Evolutionary conservation across 2,329 filamentous ascomycete species (phyloP).

Genomic region (Lecanoromycetidae sp.): DNA sequence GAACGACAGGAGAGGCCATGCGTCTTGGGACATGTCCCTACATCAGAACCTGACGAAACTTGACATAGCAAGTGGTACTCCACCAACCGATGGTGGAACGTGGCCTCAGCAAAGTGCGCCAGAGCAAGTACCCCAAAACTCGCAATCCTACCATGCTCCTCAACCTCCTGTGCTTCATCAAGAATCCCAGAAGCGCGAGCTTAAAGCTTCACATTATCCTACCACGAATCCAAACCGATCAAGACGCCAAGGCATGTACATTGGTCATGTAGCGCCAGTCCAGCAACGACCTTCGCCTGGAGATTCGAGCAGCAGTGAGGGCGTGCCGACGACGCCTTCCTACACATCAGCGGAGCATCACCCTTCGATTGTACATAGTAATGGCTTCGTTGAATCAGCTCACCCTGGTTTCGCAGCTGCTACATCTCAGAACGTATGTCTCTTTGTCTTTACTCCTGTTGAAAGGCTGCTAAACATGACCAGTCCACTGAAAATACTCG

Average conservation of each 20-base stretch:
- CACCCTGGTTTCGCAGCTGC: constrained; percentile 25
- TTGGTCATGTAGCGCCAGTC: constrained; percentile 24
- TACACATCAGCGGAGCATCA: constrained; percentile 37
- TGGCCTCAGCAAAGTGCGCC: constrained; percentile 27
- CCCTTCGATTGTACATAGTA: constrained; percentile 37
- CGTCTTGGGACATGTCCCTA: constrained; percentile 38
- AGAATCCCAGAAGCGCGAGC: constrained; percentile 22
- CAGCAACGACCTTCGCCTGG: constrained; percentile 33
- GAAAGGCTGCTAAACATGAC: constrained; percentile 1
- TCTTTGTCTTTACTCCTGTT: background rate
- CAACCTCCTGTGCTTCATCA: constrained; percentile 20
- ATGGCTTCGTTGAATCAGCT: constrained; percentile 35
- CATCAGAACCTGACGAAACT: constrained; percentile 34
- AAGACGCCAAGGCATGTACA: constrained; percentile 27
- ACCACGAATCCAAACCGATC: constrained; percentile 19
- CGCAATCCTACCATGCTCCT: constrained; percentile 2
- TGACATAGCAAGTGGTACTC: constrained; percentile 29
- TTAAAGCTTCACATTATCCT: constrained; percentile 20
- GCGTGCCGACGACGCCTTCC: constrained; percentile 36
- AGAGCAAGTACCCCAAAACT: constrained; percentile 8
- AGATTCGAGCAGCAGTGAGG: constrained; percentile 38
- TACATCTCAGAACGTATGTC: constrained; percentile 31
- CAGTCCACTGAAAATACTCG: constrained; percentile 5
- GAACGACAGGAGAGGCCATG: constrained; percentile 34
- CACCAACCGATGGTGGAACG: constrained; percentile 27